Evolutionary conservation across 805 yeast species (phyloP).

Genomic region (Ogataea nonfermentans): DNA sequence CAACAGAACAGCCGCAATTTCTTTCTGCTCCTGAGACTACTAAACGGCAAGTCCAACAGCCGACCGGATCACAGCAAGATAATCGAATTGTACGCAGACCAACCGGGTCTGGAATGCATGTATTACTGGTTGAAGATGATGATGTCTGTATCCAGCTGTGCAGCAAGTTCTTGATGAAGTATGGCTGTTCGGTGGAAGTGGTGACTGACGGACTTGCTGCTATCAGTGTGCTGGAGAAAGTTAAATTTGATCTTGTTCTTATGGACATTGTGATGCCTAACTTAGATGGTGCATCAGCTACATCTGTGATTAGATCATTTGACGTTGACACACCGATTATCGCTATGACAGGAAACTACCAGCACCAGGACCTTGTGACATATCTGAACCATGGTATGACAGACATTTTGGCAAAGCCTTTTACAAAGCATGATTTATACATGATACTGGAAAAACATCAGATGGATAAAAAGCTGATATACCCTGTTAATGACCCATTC

Average conservation of each 20-base stretch:
- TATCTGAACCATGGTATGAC: slow-evolving; percentile 88
- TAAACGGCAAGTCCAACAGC: slow-evolving; percentile 15
- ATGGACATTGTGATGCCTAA: slow-evolving; percentile 93
- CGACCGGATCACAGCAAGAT: slow-evolving; percentile 21
- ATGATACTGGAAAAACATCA: slow-evolving; percentile 75
- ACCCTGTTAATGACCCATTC: slow-evolving; percentile 25
- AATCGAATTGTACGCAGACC: slow-evolving; percentile 29
- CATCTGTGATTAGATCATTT: slow-evolving; percentile 81
- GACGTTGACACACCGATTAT: slow-evolving; percentile 86
- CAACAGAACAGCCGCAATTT: slow-evolving; percentile 13
- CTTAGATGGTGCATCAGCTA: slow-evolving; percentile 85
- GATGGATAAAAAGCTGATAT: slow-evolving; percentile 38
- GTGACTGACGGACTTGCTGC: slow-evolving; percentile 93
- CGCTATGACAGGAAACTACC: slow-evolving; percentile 91
- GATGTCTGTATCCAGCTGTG: slow-evolving; percentile 80
- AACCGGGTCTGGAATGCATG: slow-evolving; percentile 51
- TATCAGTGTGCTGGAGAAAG: slow-evolving; percentile 68
- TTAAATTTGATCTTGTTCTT: slow-evolving; percentile 69
- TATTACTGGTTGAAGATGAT: slow-evolving; percentile 76
- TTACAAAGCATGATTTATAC: slow-evolving; percentile 81
- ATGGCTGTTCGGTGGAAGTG: slow-evolving; percentile 90
- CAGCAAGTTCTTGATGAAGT: slow-evolving; percentile 74
- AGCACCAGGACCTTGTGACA: slow-evolving; percentile 74
- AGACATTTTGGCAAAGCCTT: slow-evolving; percentile 91
- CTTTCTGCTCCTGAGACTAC: slow-evolving; percentile 7